A percentile compares a stretch with the other conserved stretches of the same genome.
Conservation (phyloP, 2,329 filamentous ascomycete species). For the Fusarium virguliforme region DNA sequence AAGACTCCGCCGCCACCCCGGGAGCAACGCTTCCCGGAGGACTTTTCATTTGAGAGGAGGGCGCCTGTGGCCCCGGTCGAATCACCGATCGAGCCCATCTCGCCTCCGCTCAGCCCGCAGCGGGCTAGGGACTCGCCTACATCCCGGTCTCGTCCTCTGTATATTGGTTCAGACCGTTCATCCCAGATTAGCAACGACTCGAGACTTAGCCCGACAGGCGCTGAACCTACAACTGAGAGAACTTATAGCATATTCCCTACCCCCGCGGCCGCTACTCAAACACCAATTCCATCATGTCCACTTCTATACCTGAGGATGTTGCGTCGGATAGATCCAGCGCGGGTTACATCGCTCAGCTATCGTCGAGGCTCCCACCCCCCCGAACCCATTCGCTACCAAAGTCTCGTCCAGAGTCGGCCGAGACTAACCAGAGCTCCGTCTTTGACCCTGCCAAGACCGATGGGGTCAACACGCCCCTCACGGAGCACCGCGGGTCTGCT, state of each 20-base stretch:
- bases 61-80: constrained; percentile 46
- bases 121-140: constrained; percentile 20
- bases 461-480: constrained; percentile 42
- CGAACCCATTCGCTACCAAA: constrained; percentile 36
- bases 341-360: constrained; percentile 39
- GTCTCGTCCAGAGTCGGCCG: constrained; percentile 49
- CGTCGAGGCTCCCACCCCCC: constrained; percentile 38
- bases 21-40: constrained; percentile 43
- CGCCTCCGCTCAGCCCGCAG: constrained; percentile 47
- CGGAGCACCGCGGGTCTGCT: constrained; percentile 43
- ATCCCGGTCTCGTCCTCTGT: constrained; percentile 43
- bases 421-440: constrained; percentile 48
- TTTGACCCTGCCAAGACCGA: constrained; percentile 46
- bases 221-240: constrained; percentile 43
- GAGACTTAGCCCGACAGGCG: constrained; percentile 42
- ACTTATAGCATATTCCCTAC: constrained; percentile 48
- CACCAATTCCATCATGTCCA: constrained; percentile 46
- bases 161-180: constrained; percentile 38
- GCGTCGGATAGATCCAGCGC: constrained; percentile 43
- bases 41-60: constrained; percentile 48
- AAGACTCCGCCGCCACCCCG: constrained; percentile 43
- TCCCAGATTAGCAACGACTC: constrained; percentile 47
- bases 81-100: constrained; percentile 44
- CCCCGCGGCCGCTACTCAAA: constrained; percentile 45
- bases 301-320: constrained; percentile 50